phyloP scores from a whole-genome alignment of 208 protist species.

The Trypanosoma vivax region DNA sequence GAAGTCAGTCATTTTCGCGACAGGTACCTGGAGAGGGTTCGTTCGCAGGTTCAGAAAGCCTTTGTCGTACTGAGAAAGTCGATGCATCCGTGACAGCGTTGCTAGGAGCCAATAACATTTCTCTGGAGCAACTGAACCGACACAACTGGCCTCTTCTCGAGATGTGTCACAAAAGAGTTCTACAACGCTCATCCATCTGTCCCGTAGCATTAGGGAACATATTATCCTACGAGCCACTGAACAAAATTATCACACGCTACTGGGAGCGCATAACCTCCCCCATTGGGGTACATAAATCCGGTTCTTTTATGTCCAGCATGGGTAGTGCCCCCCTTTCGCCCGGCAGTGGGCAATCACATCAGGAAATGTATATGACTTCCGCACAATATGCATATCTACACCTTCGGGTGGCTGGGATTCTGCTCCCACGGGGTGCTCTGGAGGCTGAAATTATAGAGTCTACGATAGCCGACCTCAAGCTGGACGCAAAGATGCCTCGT shows the following conservation, averaged over 20 bases:
- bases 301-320: neutral
- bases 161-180: constrained; percentile 51
- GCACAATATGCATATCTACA: constrained; percentile 84
- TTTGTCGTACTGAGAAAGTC: no score
- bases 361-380: constrained; percentile 59
- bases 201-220: constrained; percentile 22
- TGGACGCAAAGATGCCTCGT: constrained; percentile 37
- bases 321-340: neutral
- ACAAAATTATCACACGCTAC: constrained; percentile 72
- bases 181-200: constrained; percentile 27
- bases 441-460: constrained; percentile 73
- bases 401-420: constrained; percentile 61
- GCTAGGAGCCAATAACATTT: constrained; percentile 1
- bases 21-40: no score
- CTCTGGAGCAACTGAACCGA: constrained; percentile 9
- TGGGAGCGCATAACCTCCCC: constrained; percentile 80
- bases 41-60: no score
- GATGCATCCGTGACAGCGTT: neutral
- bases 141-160: constrained; percentile 60
- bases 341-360: neutral
- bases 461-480: constrained; percentile 59
- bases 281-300: neutral
- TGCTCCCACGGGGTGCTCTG: constrained; percentile 50
- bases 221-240: constrained; percentile 40
- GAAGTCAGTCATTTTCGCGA: no score